Percentiles rank a stretch among this genome's conserved stretches.
Evolutionary conservation across 345 rosid species (phyloP).

Genomic region (Acer saccharum): DNA sequence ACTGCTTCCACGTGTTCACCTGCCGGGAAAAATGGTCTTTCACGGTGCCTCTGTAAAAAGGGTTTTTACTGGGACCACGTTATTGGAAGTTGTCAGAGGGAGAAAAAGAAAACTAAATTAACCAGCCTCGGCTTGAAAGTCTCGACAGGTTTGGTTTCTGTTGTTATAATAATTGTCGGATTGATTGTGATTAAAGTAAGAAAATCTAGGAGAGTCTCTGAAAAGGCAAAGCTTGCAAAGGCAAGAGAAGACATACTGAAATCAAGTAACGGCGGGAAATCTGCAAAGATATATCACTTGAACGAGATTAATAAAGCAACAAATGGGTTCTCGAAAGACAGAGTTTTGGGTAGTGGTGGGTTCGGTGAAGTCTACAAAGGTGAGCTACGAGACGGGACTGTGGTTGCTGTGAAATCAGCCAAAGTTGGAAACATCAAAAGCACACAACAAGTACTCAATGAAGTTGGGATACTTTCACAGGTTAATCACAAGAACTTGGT

Average conservation of each 20-base stretch:
- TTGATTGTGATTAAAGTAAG: constrained; percentile 21
- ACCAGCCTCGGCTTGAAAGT: constrained; percentile 31
- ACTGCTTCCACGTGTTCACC: constrained; percentile 46
- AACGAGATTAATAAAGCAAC: constrained; percentile 62
- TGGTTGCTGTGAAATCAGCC: constrained; percentile 60
- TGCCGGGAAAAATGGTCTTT: constrained; percentile 21
- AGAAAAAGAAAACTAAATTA: constrained; percentile 24
- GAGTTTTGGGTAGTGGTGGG: constrained; percentile 59
- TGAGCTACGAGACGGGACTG: constrained; percentile 50
- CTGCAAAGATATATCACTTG: constrained; percentile 48
- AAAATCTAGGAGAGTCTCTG: constrained; percentile 19
- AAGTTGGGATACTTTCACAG: constrained; percentile 65
- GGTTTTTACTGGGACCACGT: constrained; percentile 46
- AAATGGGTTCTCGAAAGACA: constrained; percentile 43
- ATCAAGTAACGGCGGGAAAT: constrained; percentile 43
- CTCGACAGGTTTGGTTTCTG: constrained; percentile 32
- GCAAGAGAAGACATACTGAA: constrained; percentile 51
- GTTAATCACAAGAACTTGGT: constrained; percentile 72
- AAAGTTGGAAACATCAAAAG: constrained; percentile 70
- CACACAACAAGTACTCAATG: constrained; percentile 63
- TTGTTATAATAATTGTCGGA: constrained; percentile 25
- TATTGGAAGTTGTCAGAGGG: constrained; percentile 38
- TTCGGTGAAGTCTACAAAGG: constrained; percentile 71
- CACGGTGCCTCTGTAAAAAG: constrained; percentile 51
- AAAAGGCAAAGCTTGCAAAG: constrained; percentile 40